Base-by-base conservation (phyloP, 257 asterid genomes). In the Gentiana dahurica region DNA sequence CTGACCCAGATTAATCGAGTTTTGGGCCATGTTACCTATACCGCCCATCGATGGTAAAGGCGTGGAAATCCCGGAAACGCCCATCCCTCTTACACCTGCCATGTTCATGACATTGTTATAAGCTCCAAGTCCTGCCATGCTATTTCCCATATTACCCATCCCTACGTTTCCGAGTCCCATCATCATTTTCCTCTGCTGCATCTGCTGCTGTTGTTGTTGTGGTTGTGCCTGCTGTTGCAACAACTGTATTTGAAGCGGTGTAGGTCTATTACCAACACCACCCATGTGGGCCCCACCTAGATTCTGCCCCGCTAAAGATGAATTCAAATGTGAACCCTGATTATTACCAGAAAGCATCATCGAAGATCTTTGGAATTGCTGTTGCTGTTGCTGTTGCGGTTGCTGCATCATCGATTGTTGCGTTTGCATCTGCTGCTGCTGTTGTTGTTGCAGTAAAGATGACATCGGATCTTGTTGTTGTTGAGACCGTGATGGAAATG, bases 141-240 rank as follows among this genome's bases (percentile, higher is more conserved):
- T 81, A 67, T 78, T 91, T 57, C 81, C 75, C 57, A 84, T 74
- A 74, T 72, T 86, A 36, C 92, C 89, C 83, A 81, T 79, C 66
- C 92, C 84, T 34, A 81, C 87, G 46, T 60, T 73, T 67, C 95
- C 95, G 49, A 84, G 73, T 50, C 92, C 72, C 49, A 76, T 60
- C 84, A 92, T 79, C 81, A 84, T 81, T 62, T 81, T 92, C 68
- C 94, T 85, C 81, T 83, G 96, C 75, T 74, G 66, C 36, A 68
- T 70, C 49, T 66, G 52, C 36, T 69, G 82, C 57, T 73, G 85
- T 37, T 65, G 77, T 61, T 76, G 87, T 57, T 66, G 77, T 58
- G 70, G 81, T 49, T 76, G 84, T 4, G 70, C 76, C 46, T 75
- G 87, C 34, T 69, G 84, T 6, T 64, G 65, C 46, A 67, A 82